Evolutionary conservation across 2,329 filamentous ascomycete species (phyloP), one percentile per base, ranked within the genome.

Genomic region (Colletotrichum sp.): DNA sequence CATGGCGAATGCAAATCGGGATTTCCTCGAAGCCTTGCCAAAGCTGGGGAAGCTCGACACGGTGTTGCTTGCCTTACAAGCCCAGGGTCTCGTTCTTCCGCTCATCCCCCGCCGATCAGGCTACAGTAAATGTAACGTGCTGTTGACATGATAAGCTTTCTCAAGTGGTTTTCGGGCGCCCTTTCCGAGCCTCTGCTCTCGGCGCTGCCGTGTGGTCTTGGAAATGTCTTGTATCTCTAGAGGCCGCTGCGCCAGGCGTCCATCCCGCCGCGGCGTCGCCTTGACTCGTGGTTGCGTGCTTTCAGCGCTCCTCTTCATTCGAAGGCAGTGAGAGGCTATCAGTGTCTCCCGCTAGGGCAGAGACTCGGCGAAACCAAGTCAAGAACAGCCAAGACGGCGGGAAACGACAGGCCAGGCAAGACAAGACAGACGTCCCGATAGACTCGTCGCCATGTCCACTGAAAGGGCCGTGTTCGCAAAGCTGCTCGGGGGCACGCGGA

Each of bases 241-340:
- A 36, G 32, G 48, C 65, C 43, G 74, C 61, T 74, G 74, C 34
- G 32, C 66, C 71, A 74, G 59, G 66, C 71, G 65, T 34, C 28
- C 57, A 52, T 60, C 66, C 74, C 74, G 66, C 39, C 74, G 26
- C 65, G 71, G 71, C 71, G 65, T 60, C 65, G 71, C 70, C 71
- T 70, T 71, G 72, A 75, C 65, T 66, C 66, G 32, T 28, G 21
- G 43, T 52, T 52, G 43, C 43, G 43, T 52, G n/a, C 43, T 52
- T 52, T 52, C 43, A 52, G 43, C 43, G 43, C 43, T 21, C 43
- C 43, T 21, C 43, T 52, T 24, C n/a, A 21, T 52, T 21, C 18
- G 39, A n/a, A 48, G 39, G 10, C 39, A n/a, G 18, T n/a, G 39
- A 52, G 43, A 52, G 43, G n/a, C n/a, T 52, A 34, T 32, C 21